phyloP scores from a whole-genome alignment of 768 basidiomycete genomes.

The Coprinopsis strossmayeri region DNA sequence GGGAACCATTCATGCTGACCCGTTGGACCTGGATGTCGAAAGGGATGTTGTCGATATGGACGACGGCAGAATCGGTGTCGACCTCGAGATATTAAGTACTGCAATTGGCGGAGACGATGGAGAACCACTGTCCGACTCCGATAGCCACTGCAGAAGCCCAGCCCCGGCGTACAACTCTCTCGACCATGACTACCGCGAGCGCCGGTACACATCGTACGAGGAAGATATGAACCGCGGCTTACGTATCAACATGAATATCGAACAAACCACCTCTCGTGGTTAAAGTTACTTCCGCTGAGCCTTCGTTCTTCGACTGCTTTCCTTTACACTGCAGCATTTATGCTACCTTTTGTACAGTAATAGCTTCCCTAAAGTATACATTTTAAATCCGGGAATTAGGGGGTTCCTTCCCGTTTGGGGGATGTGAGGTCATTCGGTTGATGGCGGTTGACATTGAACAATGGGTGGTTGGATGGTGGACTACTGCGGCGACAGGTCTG shows the following conservation, averaged over 20 bases:
- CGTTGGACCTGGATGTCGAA: slow-evolving; percentile 41
- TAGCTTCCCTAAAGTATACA: no score
- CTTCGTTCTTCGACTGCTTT: slow-evolving; percentile 3
- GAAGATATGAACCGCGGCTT: slow-evolving; percentile 36
- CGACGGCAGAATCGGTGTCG: slow-evolving; percentile 48
- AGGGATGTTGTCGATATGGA: slow-evolving; percentile 53
- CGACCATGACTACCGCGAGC: slow-evolving; percentile 39
- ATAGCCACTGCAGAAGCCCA: slow-evolving; percentile 36
- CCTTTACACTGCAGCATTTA: slow-evolving; percentile 5
- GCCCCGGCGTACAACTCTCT: slow-evolving; percentile 49
- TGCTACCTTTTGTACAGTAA: no score
- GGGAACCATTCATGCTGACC: slow-evolving; percentile 50
- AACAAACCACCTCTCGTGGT: slow-evolving; percentile 39
- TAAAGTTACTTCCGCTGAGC: not conserved
- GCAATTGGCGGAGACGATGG: slow-evolving; percentile 48
- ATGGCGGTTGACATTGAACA: not conserved
- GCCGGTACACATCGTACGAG: slow-evolving; percentile 13
- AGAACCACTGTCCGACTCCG: slow-evolving; percentile 41
- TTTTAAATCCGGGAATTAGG: no score
- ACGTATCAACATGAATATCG: slow-evolving; percentile 55
- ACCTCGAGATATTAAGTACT: slow-evolving; percentile 45
- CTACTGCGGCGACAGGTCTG: slow-evolving; percentile 6
- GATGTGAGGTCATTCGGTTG: not conserved
- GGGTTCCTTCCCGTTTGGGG: not conserved
- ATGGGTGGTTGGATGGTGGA: not conserved